A percentile compares a stretch with the other conserved stretches of the same genome.
Evolutionary conservation across 805 yeast genomes (phyloP).

Genomic region (Gaillardinia entomophila): DNA sequence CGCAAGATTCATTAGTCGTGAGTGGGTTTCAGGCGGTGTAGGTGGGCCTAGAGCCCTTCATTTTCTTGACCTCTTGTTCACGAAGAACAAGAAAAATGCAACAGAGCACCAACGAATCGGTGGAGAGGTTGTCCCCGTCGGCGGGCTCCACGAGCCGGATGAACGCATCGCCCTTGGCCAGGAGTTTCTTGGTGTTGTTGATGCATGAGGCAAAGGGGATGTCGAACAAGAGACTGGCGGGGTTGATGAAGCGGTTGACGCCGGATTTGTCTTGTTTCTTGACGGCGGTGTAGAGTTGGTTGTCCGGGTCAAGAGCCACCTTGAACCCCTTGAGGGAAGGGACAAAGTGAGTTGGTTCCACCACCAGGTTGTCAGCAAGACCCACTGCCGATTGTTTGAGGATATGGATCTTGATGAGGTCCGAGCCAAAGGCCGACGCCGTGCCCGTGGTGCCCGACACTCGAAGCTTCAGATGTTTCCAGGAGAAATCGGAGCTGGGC

Average conservation of each 20-base stretch:
- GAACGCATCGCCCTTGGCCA: conserved; percentile 5
- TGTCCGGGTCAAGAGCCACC: background rate
- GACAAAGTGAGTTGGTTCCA: background rate
- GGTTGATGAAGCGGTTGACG: conserved; percentile 6
- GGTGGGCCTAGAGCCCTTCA: conserved; percentile 13
- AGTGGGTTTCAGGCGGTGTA: conserved; percentile 1
- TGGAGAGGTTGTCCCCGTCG: background rate
- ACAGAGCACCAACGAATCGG: conserved; percentile 6
- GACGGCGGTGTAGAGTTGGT: conserved; percentile 8
- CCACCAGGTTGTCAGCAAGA: conserved; percentile 7
- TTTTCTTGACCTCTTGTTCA: conserved; percentile 12
- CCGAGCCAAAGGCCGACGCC: conserved; percentile 12
- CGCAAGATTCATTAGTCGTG: too few species aligned
- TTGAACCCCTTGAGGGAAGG: conserved; percentile 6
- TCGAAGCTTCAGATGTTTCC: conserved; percentile 10
- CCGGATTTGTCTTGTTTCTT: conserved; percentile 5
- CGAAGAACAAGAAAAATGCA: conserved; percentile 8
- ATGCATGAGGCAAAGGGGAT: conserved; percentile 10
- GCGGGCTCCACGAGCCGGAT: conserved; percentile 8
- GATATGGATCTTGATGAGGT: conserved; percentile 5
- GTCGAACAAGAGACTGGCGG: conserved; percentile 5
- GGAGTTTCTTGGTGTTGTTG: conserved; percentile 9
- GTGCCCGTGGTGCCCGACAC: conserved; percentile 11
- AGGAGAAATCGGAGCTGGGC: conserved; percentile 9
- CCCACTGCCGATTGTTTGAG: conserved; percentile 3